Percentiles rank a stretch among this genome's conserved stretches.
Conservation (phyloP, 306 rosid species). For the Hippophae rhamnoides region DNA sequence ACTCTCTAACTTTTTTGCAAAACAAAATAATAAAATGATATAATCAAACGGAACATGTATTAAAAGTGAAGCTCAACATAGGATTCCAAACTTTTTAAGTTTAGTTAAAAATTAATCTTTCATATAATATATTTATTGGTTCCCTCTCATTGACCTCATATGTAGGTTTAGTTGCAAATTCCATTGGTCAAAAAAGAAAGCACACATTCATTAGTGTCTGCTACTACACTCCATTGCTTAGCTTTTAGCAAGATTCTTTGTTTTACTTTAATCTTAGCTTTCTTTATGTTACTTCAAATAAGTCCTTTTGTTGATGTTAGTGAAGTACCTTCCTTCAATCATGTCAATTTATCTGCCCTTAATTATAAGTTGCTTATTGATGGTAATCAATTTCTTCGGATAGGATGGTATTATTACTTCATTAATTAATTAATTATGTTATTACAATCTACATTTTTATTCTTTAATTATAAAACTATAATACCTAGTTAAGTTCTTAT, state of each 20-base stretch:
- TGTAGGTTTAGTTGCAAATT: conserved; percentile 9
- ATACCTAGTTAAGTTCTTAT: too few species aligned
- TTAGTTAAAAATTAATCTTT: background rate
- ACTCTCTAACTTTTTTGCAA: too few species aligned
- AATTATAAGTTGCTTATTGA: too few species aligned
- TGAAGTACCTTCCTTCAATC: conserved; percentile 53
- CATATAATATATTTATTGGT: too few species aligned
- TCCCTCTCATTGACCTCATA: too few species aligned
- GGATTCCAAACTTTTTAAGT: conserved; percentile 77
- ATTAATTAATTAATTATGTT: too few species aligned
- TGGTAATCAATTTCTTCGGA: too few species aligned
- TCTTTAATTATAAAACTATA: too few species aligned
- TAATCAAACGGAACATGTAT: background rate
- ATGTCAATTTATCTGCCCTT: conserved; percentile 28
- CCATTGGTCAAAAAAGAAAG: conserved; percentile 59
- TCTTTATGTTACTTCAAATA: conserved; percentile 76
- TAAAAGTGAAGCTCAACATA: conserved; percentile 33
- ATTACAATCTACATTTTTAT: too few species aligned
- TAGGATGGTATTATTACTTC: too few species aligned
- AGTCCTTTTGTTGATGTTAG: conserved; percentile 36
- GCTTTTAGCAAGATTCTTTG: conserved; percentile 85
- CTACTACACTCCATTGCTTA: conserved; percentile 89
- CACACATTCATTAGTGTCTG: conserved; percentile 67
- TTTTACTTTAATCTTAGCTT: conserved; percentile 73
- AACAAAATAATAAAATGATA: too few species aligned